Evolutionary conservation across 805 yeast species (phyloP), one percentile per base, ranked within the genome.

Genomic region (Candida silvicultrix): DNA sequence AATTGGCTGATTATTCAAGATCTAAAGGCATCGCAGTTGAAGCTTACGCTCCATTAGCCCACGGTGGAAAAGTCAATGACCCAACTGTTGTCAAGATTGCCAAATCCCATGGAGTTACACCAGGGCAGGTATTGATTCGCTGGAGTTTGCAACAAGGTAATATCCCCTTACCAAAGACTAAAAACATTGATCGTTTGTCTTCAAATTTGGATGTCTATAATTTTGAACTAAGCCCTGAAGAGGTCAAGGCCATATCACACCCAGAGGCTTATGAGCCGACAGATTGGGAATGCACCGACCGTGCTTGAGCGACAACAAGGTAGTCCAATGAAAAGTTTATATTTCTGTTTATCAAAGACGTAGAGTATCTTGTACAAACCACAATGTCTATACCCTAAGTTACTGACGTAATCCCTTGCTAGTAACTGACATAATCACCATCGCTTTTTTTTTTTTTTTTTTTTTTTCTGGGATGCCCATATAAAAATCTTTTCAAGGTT

Each of bases 11-110:
- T 28, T 81, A 59, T 59, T 70, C 71, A 53, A 58, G 64, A 29
- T 51, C 63, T 22, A 62, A 80, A 45, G 75, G 69, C 29, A 80
- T 83, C 47, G 61, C 63, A 10, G 58, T 74, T 8, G 81, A 81
- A 56, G 87, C 89, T 0, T 83, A 77, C 64, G 71, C 82, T 21
- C 88, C 89, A 14, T 69, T 83, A 57, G 81, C 85, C 2, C 75
- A 75, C 49, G 84, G 81, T 29, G 52, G 43, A 23, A 73, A 68
- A 52, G 55, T 78, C 36, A 57, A 63, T 40, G 81, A 77, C 53
- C 68, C 72, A 0, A 68, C 64, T 18, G 70, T 80, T 29, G 53
- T 52, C 18, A 55, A 52, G 22, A 62, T 79, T 50, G 76, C 80
- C 15, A 49, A 68, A 43, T 65, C 65, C 43, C 68, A 69, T 45